Evolutionary conservation across 345 rosid species (phyloP).

Genomic region (Populus tremula): DNA sequence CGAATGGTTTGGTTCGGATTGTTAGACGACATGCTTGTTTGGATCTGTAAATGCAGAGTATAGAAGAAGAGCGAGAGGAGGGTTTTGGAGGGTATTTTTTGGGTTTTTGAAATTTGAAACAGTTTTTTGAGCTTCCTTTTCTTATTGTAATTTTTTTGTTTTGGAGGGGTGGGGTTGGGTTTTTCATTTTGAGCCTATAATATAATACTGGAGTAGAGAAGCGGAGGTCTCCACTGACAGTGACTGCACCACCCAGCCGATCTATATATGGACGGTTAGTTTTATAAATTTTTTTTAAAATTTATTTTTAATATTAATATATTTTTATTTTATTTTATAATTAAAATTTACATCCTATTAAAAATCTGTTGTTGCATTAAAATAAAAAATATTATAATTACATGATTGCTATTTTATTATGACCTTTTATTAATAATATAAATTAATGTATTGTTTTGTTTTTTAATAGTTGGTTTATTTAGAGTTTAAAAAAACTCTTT

Average conservation of each 20-base stretch:
- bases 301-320: too few relatives aligned
- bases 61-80: background rate
- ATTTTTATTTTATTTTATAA: too few relatives aligned
- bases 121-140: background rate
- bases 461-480: too few relatives aligned
- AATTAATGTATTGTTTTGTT: rapidly evolving
- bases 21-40: slow-evolving; percentile 20
- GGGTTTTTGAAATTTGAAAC: slow-evolving; percentile 18
- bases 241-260: background rate
- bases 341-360: too few relatives aligned
- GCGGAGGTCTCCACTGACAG: background rate
- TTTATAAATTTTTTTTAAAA: too few relatives aligned
- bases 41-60: slow-evolving; percentile 11
- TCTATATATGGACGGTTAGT: too few relatives aligned
- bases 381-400: too few relatives aligned
- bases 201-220: background rate
- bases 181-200: background rate
- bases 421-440: too few relatives aligned
- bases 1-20: background rate
- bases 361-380: too few relatives aligned
- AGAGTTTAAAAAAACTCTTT: too few relatives aligned
- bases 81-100: slow-evolving; percentile 20
- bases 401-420: too few relatives aligned
- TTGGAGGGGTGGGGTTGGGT: too few relatives aligned
- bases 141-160: background rate